Percentiles rank a stretch among this genome's conserved stretches.
Conservation (phyloP, 352 stramenopile genomes). For the Globisporangium barbulae region DNA sequence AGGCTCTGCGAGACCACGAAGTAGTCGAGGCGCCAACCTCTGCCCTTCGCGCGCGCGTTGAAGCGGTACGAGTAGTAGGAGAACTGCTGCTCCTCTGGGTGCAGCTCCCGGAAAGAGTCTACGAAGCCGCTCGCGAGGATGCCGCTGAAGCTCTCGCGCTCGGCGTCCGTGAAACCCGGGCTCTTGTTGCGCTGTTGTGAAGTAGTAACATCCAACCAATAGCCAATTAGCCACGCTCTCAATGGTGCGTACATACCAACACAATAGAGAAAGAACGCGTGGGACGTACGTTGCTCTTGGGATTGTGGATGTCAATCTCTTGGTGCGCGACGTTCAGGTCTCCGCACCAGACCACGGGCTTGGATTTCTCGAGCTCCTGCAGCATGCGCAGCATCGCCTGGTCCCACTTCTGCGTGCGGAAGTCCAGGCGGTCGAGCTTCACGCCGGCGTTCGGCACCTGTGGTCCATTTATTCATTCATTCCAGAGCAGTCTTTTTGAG, state of each 20-base stretch:
- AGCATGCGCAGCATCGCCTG: constrained; percentile 67
- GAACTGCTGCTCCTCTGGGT: constrained; percentile 64
- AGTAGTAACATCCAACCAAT: neutral
- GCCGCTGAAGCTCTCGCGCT: constrained; percentile 67
- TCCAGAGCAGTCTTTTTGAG: no score
- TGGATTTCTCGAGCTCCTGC: constrained; percentile 65
- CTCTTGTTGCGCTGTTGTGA: constrained; percentile 54
- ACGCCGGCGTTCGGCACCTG: constrained; percentile 65
- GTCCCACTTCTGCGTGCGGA: constrained; percentile 77
- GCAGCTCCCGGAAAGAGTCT: constrained; percentile 65
- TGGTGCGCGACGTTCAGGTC: constrained; percentile 86
- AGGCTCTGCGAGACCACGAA: constrained; percentile 72
- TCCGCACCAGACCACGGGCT: constrained; percentile 82
- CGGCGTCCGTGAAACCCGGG: constrained; percentile 74
- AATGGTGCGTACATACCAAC: no score
- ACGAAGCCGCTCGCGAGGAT: constrained; percentile 68
- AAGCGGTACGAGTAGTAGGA: constrained; percentile 85
- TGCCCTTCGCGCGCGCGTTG: constrained; percentile 76
- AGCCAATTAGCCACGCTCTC: neutral
- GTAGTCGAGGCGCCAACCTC: constrained; percentile 86
- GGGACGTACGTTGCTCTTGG: constrained; percentile 61
- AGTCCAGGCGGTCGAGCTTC: constrained; percentile 71
- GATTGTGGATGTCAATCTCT: constrained; percentile 88
- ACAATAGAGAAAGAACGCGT: neutral
- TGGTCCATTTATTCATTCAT: neutral